phyloP scores from a whole-genome alignment of 306 rosid species.

The Luffa aegyptiaca region DNA sequence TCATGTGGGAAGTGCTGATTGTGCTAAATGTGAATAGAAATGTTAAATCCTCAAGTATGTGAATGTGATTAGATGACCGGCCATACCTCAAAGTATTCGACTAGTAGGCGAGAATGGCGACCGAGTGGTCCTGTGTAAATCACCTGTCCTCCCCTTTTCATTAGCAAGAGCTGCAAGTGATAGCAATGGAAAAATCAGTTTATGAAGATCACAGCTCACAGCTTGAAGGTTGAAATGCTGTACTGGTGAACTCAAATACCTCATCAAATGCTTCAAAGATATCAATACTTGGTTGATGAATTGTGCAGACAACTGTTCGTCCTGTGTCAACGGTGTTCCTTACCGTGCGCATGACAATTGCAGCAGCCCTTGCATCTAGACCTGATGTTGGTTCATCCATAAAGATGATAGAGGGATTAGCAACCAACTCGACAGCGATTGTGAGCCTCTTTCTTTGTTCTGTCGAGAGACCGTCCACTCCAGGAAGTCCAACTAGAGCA shows the following conservation, averaged over 20 bases:
- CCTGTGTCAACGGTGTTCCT: constrained; percentile 82
- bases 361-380: constrained; percentile 93
- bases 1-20: not conserved
- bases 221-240: not conserved
- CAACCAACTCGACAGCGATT: constrained; percentile 78
- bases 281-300: constrained; percentile 90
- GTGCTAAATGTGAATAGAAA: not conserved
- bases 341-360: constrained; percentile 81
- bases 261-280: constrained; percentile 81
- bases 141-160: constrained; percentile 81
- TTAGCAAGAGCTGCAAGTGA: constrained; percentile 42
- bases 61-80: not conserved
- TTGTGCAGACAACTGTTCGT: constrained; percentile 82
- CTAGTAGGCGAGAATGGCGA: constrained; percentile 42
- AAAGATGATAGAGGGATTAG: constrained; percentile 81
- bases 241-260: constrained; percentile 19
- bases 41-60: not conserved
- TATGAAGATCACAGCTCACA: not conserved
- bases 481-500: constrained; percentile 75
- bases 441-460: constrained; percentile 86
- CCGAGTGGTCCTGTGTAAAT: constrained; percentile 72
- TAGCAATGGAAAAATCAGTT: not conserved
- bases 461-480: constrained; percentile 65
- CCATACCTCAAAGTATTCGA: constrained; percentile 64
- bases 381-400: constrained; percentile 96